A percentile compares a stretch with the other conserved stretches of the same genome.
Evolutionary conservation across 148 eudicot genomes (phyloP).

Genomic region (Silene latifolia): DNA sequence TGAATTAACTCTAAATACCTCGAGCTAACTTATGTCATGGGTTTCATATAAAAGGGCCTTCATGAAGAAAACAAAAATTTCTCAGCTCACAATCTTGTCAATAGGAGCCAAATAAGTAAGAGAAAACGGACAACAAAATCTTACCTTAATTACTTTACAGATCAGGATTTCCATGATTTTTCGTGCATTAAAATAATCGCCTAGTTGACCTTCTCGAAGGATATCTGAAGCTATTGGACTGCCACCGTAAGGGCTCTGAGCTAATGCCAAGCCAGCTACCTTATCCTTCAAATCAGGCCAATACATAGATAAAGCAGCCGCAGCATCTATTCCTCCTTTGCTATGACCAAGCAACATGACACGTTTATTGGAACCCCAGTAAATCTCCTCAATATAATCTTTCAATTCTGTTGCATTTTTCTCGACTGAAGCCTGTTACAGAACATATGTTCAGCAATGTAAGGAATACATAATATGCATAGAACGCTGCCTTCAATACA

Average conservation of each 20-base stretch:
- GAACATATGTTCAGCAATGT: conserved; percentile 18
- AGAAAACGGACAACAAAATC: background rate
- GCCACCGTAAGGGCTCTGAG: conserved; percentile 99
- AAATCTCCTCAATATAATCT: conserved; percentile 87
- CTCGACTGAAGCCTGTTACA: conserved; percentile 81
- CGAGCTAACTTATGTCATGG: no score
- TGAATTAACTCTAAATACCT: no score
- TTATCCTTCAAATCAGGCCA: conserved; percentile 92
- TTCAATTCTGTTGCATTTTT: conserved; percentile 83
- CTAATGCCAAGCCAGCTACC: conserved; percentile 87
- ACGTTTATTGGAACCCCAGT: conserved; percentile 84
- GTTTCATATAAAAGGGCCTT: no score
- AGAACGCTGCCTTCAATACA: background rate
- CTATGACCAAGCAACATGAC: conserved; percentile 94
- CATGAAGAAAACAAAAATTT: no score
- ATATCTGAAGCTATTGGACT: conserved; percentile 98
- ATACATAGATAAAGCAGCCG: conserved; percentile 93
- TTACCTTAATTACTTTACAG: conserved; percentile 90
- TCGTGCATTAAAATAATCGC: conserved; percentile 87
- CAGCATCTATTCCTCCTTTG: conserved; percentile 97
- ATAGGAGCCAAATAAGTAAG: background rate
- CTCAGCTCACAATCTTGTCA: no score
- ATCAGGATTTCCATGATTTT: conserved; percentile 83
- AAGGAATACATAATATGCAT: background rate
- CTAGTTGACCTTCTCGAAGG: conserved; percentile 86